phyloP scores from a whole-genome alignment of 192 early-diverging fungal genomes.

The Paraglomus brasilianum region DNA sequence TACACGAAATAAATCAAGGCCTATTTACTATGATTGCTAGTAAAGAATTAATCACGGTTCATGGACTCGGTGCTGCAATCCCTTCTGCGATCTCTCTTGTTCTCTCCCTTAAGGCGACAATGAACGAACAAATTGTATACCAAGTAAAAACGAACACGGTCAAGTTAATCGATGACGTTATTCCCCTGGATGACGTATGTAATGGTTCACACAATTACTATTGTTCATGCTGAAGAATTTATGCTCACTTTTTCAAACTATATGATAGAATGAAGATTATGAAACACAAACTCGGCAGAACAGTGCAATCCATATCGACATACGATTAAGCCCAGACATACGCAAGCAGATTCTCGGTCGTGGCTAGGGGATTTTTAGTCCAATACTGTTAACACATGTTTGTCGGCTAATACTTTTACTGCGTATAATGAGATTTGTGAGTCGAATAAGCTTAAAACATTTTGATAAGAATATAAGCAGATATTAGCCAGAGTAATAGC shows the following conservation, averaged over 20 bases:
- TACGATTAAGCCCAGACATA: slow-evolving; percentile 31
- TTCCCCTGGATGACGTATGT: slow-evolving; percentile 61
- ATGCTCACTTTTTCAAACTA: background rate
- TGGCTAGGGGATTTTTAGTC: too few relatives aligned
- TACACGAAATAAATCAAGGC: slow-evolving; percentile 5
- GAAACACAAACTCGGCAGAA: slow-evolving; percentile 59
- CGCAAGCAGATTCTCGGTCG: too few relatives aligned
- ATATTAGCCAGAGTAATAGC: too few relatives aligned
- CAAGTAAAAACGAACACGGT: slow-evolving; percentile 69
- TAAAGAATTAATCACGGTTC: slow-evolving; percentile 64
- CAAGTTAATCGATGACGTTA: slow-evolving; percentile 74
- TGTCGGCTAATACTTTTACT: too few relatives aligned
- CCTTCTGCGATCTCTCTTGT: slow-evolving; percentile 66
- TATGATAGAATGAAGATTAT: slow-evolving; percentile 46
- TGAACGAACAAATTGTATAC: slow-evolving; percentile 57
- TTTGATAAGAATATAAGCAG: too few relatives aligned
- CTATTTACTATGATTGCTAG: slow-evolving; percentile 28
- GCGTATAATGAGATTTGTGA: too few relatives aligned
- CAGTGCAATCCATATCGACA: slow-evolving; percentile 70
- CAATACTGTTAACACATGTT: too few relatives aligned
- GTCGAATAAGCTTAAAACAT: too few relatives aligned
- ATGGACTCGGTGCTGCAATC: slow-evolving; percentile 78
- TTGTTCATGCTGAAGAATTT: background rate
- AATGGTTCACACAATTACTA: too few relatives aligned
- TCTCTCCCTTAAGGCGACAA: slow-evolving; percentile 55